Evolutionary conservation across 208 protist species (phyloP), one percentile per base, ranked within the genome.

Genomic region (Acanthamoeba triangularis): DNA sequence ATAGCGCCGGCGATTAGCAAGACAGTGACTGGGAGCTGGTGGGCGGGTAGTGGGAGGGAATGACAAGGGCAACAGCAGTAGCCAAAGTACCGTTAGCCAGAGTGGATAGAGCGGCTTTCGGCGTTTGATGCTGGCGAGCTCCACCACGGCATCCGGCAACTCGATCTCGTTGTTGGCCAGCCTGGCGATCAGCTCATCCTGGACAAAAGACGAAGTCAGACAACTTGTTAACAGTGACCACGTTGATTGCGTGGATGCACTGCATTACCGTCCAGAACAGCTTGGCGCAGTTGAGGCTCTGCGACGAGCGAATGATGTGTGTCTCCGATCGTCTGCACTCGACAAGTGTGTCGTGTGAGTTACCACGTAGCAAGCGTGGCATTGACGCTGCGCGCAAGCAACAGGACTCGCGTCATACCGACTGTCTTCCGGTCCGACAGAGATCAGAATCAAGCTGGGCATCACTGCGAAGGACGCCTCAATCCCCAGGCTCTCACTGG

Each of bases 271-370:
- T 93, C 87, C 87, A 93, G 44, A 78, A 76, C 14, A 93, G 87
- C 41, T 93, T 93, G 35, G 87, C 87, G 44, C 87, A 93, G 59
- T 93, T 49, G 41, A 93, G 87, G n/a, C 87, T 41, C 20, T 93
- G 87, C 3, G 25, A 8, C 61, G 87, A 23, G 4, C 87, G 30
- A 4, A 93, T 41, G 61, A 93, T 76, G 44, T 93, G 87, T 10
- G 87, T 93, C 49, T 93, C 87, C 25, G 87, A n/a, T 11, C 49
- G 56, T 49, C 56, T 78, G 63, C 33, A 28, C n/a, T n/a, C n/a
- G n/a, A 25, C 28, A 10, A n/a, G n/a, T n/a, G n/a, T 72, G 63
- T 14, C 76, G 28, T 33, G 35, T 28, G 30, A 28, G 44, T 14
- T 25, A 2, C n/a, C n/a, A n/a, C n/a, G 14, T 54, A 11, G 3